phyloP scores from a whole-genome alignment of 352 stramenopile genomes.

The Phytopythium delawarense region DNA sequence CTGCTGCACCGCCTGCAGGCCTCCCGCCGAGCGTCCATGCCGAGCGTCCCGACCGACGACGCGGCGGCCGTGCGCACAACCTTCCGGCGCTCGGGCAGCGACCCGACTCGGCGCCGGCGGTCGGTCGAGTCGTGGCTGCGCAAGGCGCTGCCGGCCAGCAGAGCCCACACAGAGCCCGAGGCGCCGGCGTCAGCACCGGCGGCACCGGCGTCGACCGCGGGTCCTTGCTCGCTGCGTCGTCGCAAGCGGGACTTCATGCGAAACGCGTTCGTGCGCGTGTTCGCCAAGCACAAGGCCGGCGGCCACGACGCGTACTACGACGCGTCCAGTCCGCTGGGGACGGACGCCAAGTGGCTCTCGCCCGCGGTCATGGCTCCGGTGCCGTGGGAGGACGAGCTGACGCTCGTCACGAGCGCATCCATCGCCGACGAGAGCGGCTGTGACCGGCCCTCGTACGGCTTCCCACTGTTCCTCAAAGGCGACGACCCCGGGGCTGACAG shows the following conservation, averaged over 20 bases:
- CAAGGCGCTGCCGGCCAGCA: background rate
- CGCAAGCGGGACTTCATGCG: conserved; percentile 19
- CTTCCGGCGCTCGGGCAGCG: background rate
- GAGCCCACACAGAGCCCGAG: background rate
- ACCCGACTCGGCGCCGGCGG: background rate
- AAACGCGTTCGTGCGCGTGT: conserved; percentile 14
- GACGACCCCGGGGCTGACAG: background rate
- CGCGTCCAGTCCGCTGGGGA: background rate
- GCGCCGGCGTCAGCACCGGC: background rate
- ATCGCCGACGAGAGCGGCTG: background rate
- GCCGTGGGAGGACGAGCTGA: background rate
- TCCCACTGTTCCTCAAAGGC: background rate
- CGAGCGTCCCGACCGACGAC: background rate
- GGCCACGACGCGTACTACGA: background rate
- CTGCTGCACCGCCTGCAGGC: background rate
- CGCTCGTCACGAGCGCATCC: background rate
- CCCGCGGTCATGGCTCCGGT: background rate
- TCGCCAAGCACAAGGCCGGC: background rate
- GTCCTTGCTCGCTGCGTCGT: background rate
- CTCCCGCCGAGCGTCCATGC: background rate
- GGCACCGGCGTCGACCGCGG: background rate
- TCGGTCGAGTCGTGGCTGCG: conserved; percentile 1
- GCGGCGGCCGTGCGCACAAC: background rate
- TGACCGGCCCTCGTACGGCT: background rate
- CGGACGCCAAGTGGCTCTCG: background rate